Evolutionary conservation across 306 rosid genomes (phyloP), one percentile per base, ranked within the genome.

Genomic region (Chamaecrista fasciculata): DNA sequence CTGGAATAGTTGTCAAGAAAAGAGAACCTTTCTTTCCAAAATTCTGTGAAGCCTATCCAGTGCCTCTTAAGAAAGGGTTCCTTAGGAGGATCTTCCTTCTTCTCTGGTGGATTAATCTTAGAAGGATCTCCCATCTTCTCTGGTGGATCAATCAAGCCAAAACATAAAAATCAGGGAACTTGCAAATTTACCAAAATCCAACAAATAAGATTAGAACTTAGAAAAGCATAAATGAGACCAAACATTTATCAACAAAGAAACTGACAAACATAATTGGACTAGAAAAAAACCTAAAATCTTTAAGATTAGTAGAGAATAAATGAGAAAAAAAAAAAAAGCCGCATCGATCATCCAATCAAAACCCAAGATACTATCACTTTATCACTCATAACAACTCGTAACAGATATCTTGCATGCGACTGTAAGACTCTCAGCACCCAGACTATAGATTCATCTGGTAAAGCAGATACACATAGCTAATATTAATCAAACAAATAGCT

Each of bases 11-110:
- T 62, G 50, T 62, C 64, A 43, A 80, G 56, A 71, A 84, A 83
- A 15, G 92, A 82, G 58, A 82, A 79, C 71, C 87, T 73, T 29
- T 87, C 92, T 4, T 73, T 18, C 84, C 85, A 82, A 66, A 84
- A 87, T 9, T 78, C 87, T 76, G 57, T 78, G 74, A 31, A 80
- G 40, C 82, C 86, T 43, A 69, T 84, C 82, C 79, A 78, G 34
- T 81, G 76, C 68, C 21, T 76, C 69, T 8, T 81, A 1, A 85
- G 9, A 59, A 76, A 83, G 18, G 86, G 75, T 52, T 77, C 5
- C 34, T 29, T 2, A 5, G 34, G 76, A 26, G 76, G 25, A 2
- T 81, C 58, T 50, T 39, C 67, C 36, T 49, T 76, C 86, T 69
- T 76, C 14, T 56, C 65, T 57, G 63, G 63, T 20, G 19, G 43